Conservation (phyloP, 257 asterid genomes). For the Rhazya stricta region DNA sequence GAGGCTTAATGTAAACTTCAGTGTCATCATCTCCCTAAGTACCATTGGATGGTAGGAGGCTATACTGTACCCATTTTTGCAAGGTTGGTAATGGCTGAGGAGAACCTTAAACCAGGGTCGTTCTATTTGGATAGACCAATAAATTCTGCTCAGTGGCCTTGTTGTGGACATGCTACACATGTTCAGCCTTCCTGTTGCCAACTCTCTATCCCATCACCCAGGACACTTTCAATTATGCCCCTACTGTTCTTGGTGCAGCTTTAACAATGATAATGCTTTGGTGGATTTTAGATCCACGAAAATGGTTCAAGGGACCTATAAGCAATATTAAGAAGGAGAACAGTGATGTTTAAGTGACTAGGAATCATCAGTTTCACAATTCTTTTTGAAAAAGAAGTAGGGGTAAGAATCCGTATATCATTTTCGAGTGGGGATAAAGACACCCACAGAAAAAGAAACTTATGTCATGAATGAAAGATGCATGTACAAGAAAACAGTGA, state of each 20-base stretch:
- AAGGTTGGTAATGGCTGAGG: constrained; percentile 31
- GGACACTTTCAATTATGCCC: constrained; percentile 45
- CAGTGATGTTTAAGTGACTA: not conserved
- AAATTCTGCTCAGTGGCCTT: constrained; percentile 38
- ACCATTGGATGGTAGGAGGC: constrained; percentile 48
- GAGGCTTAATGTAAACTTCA: constrained; percentile 38
- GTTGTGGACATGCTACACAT: constrained; percentile 43
- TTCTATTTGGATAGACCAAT: constrained; percentile 39
- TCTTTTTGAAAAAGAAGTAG: too few relatives aligned
- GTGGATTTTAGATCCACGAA: constrained; percentile 45
- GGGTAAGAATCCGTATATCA: too few relatives aligned
- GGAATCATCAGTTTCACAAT: too few relatives aligned
- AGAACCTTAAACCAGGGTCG: constrained; percentile 32
- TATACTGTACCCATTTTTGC: constrained; percentile 48
- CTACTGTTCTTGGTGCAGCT: constrained; percentile 28
- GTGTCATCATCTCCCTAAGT: constrained; percentile 42
- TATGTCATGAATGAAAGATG: too few relatives aligned
- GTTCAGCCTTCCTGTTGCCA: constrained; percentile 40
- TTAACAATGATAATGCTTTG: constrained; percentile 32
- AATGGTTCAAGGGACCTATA: constrained; percentile 52
- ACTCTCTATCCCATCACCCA: constrained; percentile 37
- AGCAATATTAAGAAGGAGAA: constrained; percentile 27
- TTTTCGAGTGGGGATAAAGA: too few relatives aligned
- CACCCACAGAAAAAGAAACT: too few relatives aligned
- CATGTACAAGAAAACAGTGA: too few relatives aligned